Evolutionary conservation across 139 green algal genomes (phyloP), one percentile per base, ranked within the genome.

Genomic region (Coelastrella sp.): DNA sequence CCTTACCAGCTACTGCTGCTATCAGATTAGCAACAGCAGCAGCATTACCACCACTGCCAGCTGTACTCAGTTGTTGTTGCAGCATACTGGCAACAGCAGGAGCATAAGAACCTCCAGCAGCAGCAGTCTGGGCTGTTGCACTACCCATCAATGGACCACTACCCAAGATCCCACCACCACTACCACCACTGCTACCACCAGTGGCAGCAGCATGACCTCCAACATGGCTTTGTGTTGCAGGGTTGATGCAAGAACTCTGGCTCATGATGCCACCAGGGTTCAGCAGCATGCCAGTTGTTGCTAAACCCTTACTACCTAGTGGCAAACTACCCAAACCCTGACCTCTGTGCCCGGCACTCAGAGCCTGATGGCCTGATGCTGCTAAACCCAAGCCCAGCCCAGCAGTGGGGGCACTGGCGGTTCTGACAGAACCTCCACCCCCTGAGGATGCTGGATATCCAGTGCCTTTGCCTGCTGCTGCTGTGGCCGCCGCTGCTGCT

Each of bases 51-150:
- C 27, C 23, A 27, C 62, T 69, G 62, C 62, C 62, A 69, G 8
- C 62, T 41, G 53, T 25, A 30, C 27, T 64, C 2, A 40, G 2
- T 30, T 75, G 66, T 38, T 75, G 66, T 35, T 53, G 66, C 35
- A 57, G 13, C 35, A 75, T 7, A 35, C 35, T 53, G 15, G 66
- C 35, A 9, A 50, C 32, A 34, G 2, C 37, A 48, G 66, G 30
- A 73, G n/a, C 30, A 25, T 27, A 32, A n/a, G 40, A 17, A 53
- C 35, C 17, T 3, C 19, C 34, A 0, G 21, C 40, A 62, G 23
- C 23, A 38, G 40, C 8, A 78, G 40, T n/a, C 11, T 57, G 45
- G 45, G 68, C 68, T 77, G 68, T 37, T 73, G 64, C 64, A 57
- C 35, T 53, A 45, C 8, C 25, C n/a, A 8, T 15, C 67, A n/a